A percentile compares a stretch with the other conserved stretches of the same genome.
These are phyloP conservation scores for Pseudocercospora ulei DNA, from an alignment of 2,329 filamentous ascomycete species.

Conservation along the genomic window DNA sequence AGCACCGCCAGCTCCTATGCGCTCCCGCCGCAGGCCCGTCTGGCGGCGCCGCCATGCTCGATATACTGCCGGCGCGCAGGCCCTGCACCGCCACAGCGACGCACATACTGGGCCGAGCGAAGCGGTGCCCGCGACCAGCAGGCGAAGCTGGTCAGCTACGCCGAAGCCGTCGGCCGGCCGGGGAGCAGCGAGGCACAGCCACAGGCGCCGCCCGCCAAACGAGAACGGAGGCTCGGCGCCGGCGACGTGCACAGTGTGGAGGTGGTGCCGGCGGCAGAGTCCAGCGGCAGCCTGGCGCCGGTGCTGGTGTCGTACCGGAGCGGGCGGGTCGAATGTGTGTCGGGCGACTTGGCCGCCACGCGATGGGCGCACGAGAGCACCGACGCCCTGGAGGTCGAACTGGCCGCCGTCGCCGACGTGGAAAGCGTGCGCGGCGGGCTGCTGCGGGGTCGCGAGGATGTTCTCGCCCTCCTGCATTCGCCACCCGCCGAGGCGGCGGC, in stretches of 20 bases:
- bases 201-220: conserved; percentile 25
- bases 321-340: conserved; percentile 29
- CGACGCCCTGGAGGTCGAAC: conserved; percentile 22
- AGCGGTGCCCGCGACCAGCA: conserved; percentile 41
- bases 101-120: conserved; percentile 48
- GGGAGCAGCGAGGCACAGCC: conserved; percentile 25
- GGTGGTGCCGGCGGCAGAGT: conserved; percentile 14
- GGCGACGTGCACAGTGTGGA: conserved; percentile 24
- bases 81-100: conserved; percentile 41
- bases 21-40: conserved; percentile 50
- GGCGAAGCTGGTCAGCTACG: conserved; percentile 47
- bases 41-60: conserved; percentile 51
- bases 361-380: conserved; percentile 26
- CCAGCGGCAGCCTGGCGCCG: conserved; percentile 1
- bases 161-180: conserved; percentile 39
- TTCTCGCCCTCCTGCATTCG: conserved; percentile 35
- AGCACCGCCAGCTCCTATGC: conserved; percentile 53
- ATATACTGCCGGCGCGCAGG: conserved; percentile 45
- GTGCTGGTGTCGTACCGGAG: conserved; percentile 29
- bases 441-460: conserved; percentile 40
- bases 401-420: conserved; percentile 26
- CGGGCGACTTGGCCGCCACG: conserved; percentile 25
- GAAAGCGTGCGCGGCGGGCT: conserved; percentile 39
- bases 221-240: conserved; percentile 32
- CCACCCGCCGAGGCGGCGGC: background rate